Evolutionary conservation across 805 yeast species (phyloP), one percentile per base, ranked within the genome.

Genomic region (Priceomyces medius): DNA sequence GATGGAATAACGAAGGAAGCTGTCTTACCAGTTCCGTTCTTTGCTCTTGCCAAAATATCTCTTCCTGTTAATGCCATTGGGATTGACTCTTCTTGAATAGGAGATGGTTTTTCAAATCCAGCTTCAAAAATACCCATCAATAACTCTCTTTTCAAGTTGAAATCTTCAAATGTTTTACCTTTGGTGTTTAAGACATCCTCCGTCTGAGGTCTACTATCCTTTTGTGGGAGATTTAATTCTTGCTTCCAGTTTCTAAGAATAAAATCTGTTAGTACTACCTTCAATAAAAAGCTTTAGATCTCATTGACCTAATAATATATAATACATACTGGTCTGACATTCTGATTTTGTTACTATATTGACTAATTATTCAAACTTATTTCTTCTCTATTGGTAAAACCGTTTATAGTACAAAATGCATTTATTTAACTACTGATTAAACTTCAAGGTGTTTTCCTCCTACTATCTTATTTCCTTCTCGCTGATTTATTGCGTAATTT

Each of bases 91-190:
- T 91, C 97, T 67, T 93, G 99, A 60, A 93, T 89, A 14, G 99
- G 99, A 21, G 96, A 87, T 4, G 99, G 99, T 59, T 86, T 88
- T 64, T 93, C 99, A 59, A 93, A 93, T 37, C 99, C 99, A 1
- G 98, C 98, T 66, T 93, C 99, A 63, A 90, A 93, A 50, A 93
- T 91, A 26, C 99, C 99, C 99, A 93, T 93, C 60, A 93, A 72
- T 45, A 93, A 75, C 60, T 93, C 96, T 66, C 99, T 81, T 64
- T 88, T 89, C 54, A 93, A 78, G 57, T 81, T 83, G 67, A 90
- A 88, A 59, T 89, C 95, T 66, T 93, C 99, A 59, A 93, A 93
- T 14, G 87, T 74, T 54, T 83, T 83, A 42, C 97, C 98, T 56
- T 88, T 87, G 31, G 96, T 89, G 54, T 80, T 86, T 38, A 88